A percentile compares a stretch with the other conserved stretches of the same genome.
Evolutionary conservation across 164 flowering plant genomes (phyloP).

Genomic region (Vitis amurensis): DNA sequence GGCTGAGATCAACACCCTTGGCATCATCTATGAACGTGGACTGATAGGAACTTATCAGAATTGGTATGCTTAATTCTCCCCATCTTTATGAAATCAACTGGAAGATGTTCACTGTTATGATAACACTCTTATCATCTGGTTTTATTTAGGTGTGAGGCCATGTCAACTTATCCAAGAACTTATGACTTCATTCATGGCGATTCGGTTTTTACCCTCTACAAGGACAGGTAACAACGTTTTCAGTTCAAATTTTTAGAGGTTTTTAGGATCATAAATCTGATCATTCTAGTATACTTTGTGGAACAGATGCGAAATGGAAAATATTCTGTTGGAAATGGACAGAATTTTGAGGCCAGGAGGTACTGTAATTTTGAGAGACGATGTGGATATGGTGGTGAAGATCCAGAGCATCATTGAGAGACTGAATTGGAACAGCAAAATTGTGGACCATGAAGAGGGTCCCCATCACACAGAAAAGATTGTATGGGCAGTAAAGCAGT

Average conservation of each 20-base stretch:
- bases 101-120: too few species aligned
- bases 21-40: conserved; percentile 79
- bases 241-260: neutral
- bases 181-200: conserved; percentile 64
- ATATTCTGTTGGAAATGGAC: conserved; percentile 83
- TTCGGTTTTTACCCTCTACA: conserved; percentile 58
- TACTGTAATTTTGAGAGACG: conserved; percentile 67
- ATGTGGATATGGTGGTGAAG: conserved; percentile 57
- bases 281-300: neutral
- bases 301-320: conserved; percentile 68
- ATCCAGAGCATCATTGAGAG: conserved; percentile 54
- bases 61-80: conserved; percentile 44
- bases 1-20: conserved; percentile 60
- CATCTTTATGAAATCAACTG: neutral
- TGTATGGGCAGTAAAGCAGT: conserved; percentile 55
- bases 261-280: neutral
- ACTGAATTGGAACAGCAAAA: conserved; percentile 60
- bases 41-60: conserved; percentile 84
- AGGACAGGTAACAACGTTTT: conserved; percentile 50
- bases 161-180: conserved; percentile 77
- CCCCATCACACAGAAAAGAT: conserved; percentile 68
- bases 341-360: conserved; percentile 80
- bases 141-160: conserved; percentile 33
- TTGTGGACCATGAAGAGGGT: conserved; percentile 74
- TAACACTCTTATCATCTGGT: neutral